Conservation (phyloP, 192 early-diverging fungal species). For the Cetraspora pellucida region DNA sequence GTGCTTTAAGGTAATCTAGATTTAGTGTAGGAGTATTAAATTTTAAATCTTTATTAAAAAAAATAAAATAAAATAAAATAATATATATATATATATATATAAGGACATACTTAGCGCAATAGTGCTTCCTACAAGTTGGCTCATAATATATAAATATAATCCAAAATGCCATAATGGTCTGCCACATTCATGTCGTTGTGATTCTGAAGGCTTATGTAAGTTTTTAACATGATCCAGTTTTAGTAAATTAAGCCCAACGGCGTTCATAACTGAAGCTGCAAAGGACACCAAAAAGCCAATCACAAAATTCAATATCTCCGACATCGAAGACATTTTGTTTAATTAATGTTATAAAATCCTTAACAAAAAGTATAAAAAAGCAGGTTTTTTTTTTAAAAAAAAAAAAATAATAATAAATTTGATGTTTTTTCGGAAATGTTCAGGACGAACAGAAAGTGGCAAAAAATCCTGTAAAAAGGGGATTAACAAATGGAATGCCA, state of each 20-base stretch:
- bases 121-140: slow-evolving; percentile 59
- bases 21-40: slow-evolving; percentile 2
- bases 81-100: background rate
- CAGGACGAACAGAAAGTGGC: no score
- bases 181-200: slow-evolving; percentile 58
- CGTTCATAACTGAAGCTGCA: slow-evolving; percentile 54
- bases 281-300: slow-evolving; percentile 51
- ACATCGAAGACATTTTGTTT: slow-evolving; percentile 30
- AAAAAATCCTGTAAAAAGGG: no score
- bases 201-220: slow-evolving; percentile 34
- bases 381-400: no score
- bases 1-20: slow-evolving; percentile 62
- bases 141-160: slow-evolving; percentile 56
- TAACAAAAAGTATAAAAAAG: no score
- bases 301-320: slow-evolving; percentile 44
- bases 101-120: slow-evolving; percentile 57
- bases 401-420: no score
- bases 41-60: slow-evolving; percentile 38
- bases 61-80: slow-evolving; percentile 28
- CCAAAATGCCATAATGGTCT: slow-evolving; percentile 65
- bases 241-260: slow-evolving; percentile 57
- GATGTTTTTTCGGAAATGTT: no score
- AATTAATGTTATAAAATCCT: no score
- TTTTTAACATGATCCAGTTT: slow-evolving; percentile 65
- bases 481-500: no score